Conservation (phyloP, 2,329 filamentous ascomycete species). For the Penicillium griseofulvum region DNA sequence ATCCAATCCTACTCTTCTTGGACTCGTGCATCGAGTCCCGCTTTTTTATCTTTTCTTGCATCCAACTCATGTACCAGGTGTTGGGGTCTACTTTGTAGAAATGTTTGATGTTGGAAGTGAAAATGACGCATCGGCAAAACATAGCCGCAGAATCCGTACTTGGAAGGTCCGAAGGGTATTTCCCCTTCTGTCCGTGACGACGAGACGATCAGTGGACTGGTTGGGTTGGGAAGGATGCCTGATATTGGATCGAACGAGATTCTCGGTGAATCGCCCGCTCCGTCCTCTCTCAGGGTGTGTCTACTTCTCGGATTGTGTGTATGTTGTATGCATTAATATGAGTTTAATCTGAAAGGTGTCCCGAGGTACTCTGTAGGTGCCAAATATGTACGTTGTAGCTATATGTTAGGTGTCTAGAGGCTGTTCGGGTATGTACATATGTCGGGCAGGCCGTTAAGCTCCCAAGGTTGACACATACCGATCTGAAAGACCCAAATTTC, state of each 20-base stretch:
- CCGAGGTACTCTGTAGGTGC: not conserved
- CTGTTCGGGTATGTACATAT: not conserved
- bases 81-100: not conserved
- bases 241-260: constrained; percentile 1
- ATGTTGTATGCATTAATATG: not conserved
- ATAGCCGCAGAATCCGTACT: constrained; percentile 12
- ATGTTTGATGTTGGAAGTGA: not conserved
- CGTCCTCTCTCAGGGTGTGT: not conserved
- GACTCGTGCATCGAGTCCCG: constrained; percentile 3
- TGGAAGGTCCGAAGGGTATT: not conserved
- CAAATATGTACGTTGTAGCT: not conserved
- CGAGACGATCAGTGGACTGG: not conserved
- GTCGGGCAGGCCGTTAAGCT: constrained; percentile 6
- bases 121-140: constrained; percentile 12
- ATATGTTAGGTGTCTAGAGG: not conserved
- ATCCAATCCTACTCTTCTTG: not conserved
- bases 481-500: constrained; percentile 13
- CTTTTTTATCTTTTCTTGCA: constrained; percentile 3
- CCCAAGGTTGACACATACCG: constrained; percentile 2
- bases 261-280: not conserved
- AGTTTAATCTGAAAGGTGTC: not conserved
- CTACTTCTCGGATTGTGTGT: not conserved
- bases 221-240: constrained; percentile 3
- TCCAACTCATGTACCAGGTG: not conserved
- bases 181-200: constrained; percentile 1